Evolutionary conservation across 139 green algal species (phyloP), one percentile per base, ranked within the genome.

Genomic region (Chlorella sp.): DNA sequence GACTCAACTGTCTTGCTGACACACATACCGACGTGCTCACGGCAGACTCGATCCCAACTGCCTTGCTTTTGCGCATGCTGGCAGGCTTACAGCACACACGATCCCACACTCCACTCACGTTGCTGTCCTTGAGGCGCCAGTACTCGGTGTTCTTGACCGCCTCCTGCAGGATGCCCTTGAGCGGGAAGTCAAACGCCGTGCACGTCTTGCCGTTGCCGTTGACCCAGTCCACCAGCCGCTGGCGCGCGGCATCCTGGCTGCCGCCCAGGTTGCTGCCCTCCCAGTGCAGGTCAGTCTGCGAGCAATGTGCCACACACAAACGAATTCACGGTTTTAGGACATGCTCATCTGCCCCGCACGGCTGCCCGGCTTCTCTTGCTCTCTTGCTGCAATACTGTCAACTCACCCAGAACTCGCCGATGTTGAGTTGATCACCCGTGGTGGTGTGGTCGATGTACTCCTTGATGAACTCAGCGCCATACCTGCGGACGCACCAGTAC

Each of bases 401-500:
- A 55, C 42, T 55, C 74, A 90, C 84, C 91, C 91, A 97, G 76
- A 85, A 92, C 83, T 97, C 92, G 6, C 89, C 92, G 72, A 97
- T 91, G 22, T 88, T 87, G 74, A 96, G 83, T 3, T 79, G 71
- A 55, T 92, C 74, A 26, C 87, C 82, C 1, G 80, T 86, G 33
- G 88, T 82, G 0, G 83, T 92, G 71, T 36, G 72, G 62, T 94
- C 83, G 35, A 95, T 75, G 77, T 96, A 96, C 79, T 94, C 81
- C 42, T 77, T 70, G 50, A 85, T 78, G 51, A 81, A 93, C 17
- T 55, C 42, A 55, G 42, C 42, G 10, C 42, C 42, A 17, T 88
- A 92, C 62, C 87, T 91, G 74, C 96, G 96, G 62, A 96, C 91
- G n/a, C n/a, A n/a, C n/a, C n/a, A n/a, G n/a, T n/a, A n/a, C n/a